Conservation (phyloP, 805 yeast genomes). For the Komagataella kurtzmanii region DNA sequence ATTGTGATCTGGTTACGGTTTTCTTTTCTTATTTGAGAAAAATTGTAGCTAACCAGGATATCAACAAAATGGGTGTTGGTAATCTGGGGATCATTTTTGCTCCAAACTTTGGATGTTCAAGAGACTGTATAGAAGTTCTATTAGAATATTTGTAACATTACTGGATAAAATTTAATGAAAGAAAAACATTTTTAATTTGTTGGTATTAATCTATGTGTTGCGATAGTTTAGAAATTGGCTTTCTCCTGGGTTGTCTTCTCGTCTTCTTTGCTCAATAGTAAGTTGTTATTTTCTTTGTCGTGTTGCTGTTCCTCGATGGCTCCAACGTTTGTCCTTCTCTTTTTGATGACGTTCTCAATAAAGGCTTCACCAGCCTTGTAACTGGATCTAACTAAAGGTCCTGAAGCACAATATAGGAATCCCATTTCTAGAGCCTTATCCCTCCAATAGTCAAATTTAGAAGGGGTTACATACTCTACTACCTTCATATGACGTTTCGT, state of each 20-base stretch:
- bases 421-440: conserved; percentile 79
- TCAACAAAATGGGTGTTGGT: conserved; percentile 66
- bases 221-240: not conserved
- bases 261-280: not conserved
- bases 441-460: conserved; percentile 89
- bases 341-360: conserved; percentile 82
- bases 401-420: conserved; percentile 91
- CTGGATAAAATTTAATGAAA: not conserved
- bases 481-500: conserved; percentile 98
- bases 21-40: conserved; percentile 48
- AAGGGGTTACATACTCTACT: conserved; percentile 88
- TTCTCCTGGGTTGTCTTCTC: not conserved
- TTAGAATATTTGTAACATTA: conserved; percentile 4
- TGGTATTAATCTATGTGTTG: not conserved
- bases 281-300: not conserved
- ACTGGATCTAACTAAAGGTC: conserved; percentile 91
- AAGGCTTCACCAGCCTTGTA: conserved; percentile 98
- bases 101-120: conserved; percentile 8
- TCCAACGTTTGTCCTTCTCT: conserved; percentile 40
- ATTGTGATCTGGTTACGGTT: conserved; percentile 41
- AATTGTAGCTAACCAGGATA: conserved; percentile 39
- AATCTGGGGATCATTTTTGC: conserved; percentile 28
- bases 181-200: not conserved
- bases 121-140: conserved; percentile 6
- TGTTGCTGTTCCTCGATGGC: conserved; percentile 16